Percentiles rank a stretch among this genome's conserved stretches.
These are phyloP conservation scores for Rosellinia necatrix DNA, from an alignment of 2,329 filamentous ascomycete genomes.

Conservation along the genomic window DNA sequence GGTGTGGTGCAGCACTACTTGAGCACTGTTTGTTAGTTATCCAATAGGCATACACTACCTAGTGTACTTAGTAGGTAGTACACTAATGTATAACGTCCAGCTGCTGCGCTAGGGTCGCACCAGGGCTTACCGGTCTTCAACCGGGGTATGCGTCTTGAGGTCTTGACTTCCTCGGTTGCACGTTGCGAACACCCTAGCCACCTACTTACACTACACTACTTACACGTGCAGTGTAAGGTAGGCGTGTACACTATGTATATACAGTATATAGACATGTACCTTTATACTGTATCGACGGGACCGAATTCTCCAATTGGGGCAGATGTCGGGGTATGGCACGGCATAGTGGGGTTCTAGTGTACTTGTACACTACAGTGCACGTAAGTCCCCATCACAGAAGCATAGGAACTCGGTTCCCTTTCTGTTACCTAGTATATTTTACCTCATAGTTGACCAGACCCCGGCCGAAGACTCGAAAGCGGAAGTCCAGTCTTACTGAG, in stretches of 20 bases:
- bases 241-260: no score
- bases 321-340: neutral
- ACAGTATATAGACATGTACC: no score
- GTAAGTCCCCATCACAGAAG: no score
- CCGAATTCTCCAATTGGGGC: no score
- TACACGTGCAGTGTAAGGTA: no score
- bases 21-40: no score
- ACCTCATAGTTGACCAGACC: slow-evolving; percentile 7
- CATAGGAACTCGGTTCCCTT: neutral
- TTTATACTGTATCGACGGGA: no score
- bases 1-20: no score
- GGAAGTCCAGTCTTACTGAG: slow-evolving; percentile 18
- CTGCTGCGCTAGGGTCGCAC: slow-evolving; percentile 6
- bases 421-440: neutral
- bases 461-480: slow-evolving; percentile 13
- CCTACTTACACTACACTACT: slow-evolving; percentile 9
- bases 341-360: no score
- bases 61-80: neutral
- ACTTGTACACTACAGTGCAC: neutral
- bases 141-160: neutral
- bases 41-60: neutral
- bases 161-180: slow-evolving; percentile 12
- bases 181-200: neutral
- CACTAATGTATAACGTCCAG: neutral
- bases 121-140: slow-evolving; percentile 5